Evolutionary conservation across 2,329 filamentous ascomycete genomes (phyloP).

Genomic region (Diaporthe helianthi): DNA sequence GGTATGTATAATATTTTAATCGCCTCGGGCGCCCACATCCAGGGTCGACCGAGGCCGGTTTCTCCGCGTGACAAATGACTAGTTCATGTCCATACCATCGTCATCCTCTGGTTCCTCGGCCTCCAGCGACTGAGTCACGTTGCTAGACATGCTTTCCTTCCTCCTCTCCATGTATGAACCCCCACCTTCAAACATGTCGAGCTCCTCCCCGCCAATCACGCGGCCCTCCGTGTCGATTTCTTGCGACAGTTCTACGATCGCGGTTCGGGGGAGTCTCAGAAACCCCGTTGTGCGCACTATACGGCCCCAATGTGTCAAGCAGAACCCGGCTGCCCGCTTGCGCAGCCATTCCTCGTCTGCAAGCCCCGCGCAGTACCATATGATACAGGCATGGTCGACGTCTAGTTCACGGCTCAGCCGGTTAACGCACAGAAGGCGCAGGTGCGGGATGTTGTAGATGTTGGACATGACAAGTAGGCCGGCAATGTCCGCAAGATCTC

Average conservation of each 20-base stretch:
- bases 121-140: conserved; percentile 62
- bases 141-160: conserved; percentile 68
- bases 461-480: conserved; percentile 97
- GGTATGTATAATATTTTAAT: background rate
- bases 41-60: background rate
- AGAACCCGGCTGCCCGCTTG: conserved; percentile 85
- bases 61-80: conserved; percentile 31
- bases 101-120: conserved; percentile 66
- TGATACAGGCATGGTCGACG: conserved; percentile 91
- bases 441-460: conserved; percentile 94
- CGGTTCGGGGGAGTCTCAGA: conserved; percentile 76
- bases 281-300: conserved; percentile 91
- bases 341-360: conserved; percentile 95
- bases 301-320: conserved; percentile 92
- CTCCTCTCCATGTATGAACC: conserved; percentile 52
- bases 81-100: conserved; percentile 67
- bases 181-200: conserved; percentile 60
- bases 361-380: conserved; percentile 92
- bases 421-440: conserved; percentile 90
- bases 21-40: background rate
- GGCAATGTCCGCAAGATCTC: conserved; percentile 82
- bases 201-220: conserved; percentile 85
- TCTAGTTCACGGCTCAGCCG: conserved; percentile 89
- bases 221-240: conserved; percentile 94
- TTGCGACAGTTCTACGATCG: conserved; percentile 89